Percentiles rank a stretch among this genome's conserved stretches.
phyloP scores from a whole-genome alignment of 83 land plant genomes.

The Picea abies region DNA sequence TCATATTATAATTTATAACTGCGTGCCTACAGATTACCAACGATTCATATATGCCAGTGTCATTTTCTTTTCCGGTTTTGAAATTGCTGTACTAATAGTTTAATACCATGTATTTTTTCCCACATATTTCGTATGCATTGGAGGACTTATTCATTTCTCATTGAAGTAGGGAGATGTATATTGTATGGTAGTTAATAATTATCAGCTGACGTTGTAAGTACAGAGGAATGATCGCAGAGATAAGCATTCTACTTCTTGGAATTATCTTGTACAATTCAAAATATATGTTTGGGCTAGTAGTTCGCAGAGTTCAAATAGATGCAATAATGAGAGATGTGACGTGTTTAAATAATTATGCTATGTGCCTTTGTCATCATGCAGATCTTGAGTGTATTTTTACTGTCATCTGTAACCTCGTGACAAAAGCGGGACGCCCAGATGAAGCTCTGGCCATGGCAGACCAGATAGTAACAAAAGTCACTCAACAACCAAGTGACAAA shows the following conservation, averaged over 20 bases:
- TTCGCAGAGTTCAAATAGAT: background rate
- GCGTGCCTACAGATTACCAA: too few species aligned
- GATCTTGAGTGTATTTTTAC: constrained; percentile 92
- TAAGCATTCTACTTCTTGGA: background rate
- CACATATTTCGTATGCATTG: too few species aligned
- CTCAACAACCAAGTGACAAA: constrained; percentile 79
- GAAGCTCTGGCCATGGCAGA: constrained; percentile 89
- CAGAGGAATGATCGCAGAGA: background rate
- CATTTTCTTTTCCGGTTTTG: too few species aligned
- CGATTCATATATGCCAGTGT: too few species aligned
- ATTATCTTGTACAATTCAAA: background rate
- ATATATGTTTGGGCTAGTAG: background rate
- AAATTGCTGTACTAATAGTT: too few species aligned
- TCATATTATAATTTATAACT: too few species aligned
- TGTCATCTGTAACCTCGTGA: constrained; percentile 85
- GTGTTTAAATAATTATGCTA: too few species aligned
- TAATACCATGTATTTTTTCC: too few species aligned
- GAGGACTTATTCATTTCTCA: too few species aligned
- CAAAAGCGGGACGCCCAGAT: constrained; percentile 69
- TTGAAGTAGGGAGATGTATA: too few species aligned
- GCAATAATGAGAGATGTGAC: background rate
- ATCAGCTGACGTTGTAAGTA: background rate
- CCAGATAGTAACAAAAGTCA: constrained; percentile 70
- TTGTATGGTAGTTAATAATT: too few species aligned
- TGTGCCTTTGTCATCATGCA: constrained; percentile 20